phyloP scores from a whole-genome alignment of 2,329 filamentous ascomycete genomes.

The Calonectria fujianensis region DNA sequence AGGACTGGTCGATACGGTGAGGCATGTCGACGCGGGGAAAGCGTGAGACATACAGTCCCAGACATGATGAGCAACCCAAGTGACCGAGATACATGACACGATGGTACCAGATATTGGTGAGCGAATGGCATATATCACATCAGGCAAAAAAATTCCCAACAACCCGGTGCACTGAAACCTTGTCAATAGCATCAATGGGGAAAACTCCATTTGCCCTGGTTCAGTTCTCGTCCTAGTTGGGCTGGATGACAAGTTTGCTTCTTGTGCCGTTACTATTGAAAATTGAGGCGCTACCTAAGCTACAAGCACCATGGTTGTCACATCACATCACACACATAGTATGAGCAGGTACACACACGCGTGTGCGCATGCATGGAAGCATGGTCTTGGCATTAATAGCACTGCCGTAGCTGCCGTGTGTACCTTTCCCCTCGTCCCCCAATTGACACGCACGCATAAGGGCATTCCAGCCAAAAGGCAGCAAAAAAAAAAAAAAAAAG shows the following conservation, averaged over 20 bases:
- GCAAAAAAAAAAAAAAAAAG: not conserved
- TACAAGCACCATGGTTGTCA: conserved; percentile 14
- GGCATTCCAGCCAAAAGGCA: conserved; percentile 1
- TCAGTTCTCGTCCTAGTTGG: not conserved
- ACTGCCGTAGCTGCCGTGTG: conserved; percentile 12
- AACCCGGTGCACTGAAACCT: not conserved
- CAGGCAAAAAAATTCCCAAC: not conserved
- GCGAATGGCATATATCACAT: not conserved
- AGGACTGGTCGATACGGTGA: conserved; percentile 14
- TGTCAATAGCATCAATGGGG: not conserved
- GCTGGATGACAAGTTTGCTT: not conserved
- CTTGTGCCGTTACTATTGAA: conserved; percentile 10
- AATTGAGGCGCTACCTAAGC: conserved; percentile 1
- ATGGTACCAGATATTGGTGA: not conserved
- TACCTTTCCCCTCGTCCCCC: not conserved
- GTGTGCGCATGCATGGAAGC: conserved; percentile 12
- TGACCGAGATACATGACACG: not conserved
- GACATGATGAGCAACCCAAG: not conserved
- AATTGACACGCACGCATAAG: conserved; percentile 19
- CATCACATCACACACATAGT: conserved; percentile 19
- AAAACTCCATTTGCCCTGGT: not conserved
- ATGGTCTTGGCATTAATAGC: conserved; percentile 24
- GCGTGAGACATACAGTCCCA: conserved; percentile 21
- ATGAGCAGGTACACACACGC: conserved; percentile 6
- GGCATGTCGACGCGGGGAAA: conserved; percentile 10